Evolutionary conservation across 148 eudicot genomes (phyloP).

Genomic region (Fagopyrum esculentum): DNA sequence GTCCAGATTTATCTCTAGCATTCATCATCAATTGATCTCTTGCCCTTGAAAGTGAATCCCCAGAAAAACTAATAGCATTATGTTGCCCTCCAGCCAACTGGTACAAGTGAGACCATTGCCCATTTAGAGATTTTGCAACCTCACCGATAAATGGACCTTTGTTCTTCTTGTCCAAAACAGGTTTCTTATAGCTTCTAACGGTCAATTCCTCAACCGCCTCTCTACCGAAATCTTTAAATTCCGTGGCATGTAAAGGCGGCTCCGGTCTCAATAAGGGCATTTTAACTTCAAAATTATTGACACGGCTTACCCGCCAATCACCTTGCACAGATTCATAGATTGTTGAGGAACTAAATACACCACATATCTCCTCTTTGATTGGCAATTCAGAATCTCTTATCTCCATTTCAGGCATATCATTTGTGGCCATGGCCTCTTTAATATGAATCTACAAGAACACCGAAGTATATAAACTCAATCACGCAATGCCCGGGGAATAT

Average conservation of each 20-base stretch:
- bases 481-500: background rate
- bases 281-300: conserved; percentile 6
- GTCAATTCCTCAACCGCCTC: conserved; percentile 17
- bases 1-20: conserved; percentile 23
- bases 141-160: conserved; percentile 9
- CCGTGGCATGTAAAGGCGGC: conserved; percentile 15
- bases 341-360: conserved; percentile 18
- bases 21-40: conserved; percentile 28
- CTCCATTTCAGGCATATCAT: conserved; percentile 18
- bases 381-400: conserved; percentile 25
- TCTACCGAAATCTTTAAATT: conserved; percentile 14
- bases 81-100: conserved; percentile 22
- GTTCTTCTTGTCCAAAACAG: conserved; percentile 16
- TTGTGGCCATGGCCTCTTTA: conserved; percentile 16
- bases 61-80: conserved; percentile 13
- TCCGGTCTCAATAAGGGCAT: conserved; percentile 17
- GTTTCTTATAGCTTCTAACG: conserved; percentile 15
- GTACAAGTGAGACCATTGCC: conserved; percentile 36
- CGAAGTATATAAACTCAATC: background rate
- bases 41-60: conserved; percentile 27
- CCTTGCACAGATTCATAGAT: conserved; percentile 15
- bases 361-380: conserved; percentile 25
- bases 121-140: conserved; percentile 17
- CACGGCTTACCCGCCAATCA: conserved; percentile 19
- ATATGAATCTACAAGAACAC: background rate